Percentiles rank a stretch among this genome's conserved stretches.
Evolutionary conservation across 495 filamentous ascomycete species (phyloP).

Genomic region (Hypoxylon crocopeplum): DNA sequence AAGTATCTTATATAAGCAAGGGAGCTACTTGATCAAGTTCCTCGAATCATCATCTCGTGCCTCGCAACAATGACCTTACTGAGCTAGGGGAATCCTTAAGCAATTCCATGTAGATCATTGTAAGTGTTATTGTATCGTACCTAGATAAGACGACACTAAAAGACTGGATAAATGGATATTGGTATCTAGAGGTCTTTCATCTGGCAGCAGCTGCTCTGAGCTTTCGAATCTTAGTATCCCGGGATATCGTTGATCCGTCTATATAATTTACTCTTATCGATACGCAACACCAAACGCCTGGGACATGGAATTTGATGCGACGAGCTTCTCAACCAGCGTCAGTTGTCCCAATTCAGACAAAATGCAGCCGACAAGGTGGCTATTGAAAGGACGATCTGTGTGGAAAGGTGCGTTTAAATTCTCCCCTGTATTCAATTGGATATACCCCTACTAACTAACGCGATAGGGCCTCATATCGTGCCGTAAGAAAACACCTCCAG

Average conservation of each 20-base stretch:
- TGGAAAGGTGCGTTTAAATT: constrained; percentile 59
- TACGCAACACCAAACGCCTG: not conserved
- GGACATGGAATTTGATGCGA: constrained; percentile 15
- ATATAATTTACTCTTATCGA: not conserved
- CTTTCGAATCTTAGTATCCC: not conserved
- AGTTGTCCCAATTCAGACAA: constrained; percentile 27
- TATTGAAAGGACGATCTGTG: constrained; percentile 60
- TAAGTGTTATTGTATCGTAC: too few relatives aligned
- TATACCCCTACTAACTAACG: constrained; percentile 6
- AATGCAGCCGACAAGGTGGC: constrained; percentile 61
- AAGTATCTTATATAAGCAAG: too few relatives aligned
- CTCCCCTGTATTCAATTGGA: not conserved
- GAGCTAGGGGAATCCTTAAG: too few relatives aligned
- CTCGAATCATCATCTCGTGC: too few relatives aligned
- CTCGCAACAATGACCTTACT: too few relatives aligned
- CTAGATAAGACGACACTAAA: too few relatives aligned
- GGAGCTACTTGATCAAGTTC: too few relatives aligned
- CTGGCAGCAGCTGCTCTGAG: too few relatives aligned
- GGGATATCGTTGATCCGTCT: constrained; percentile 3
- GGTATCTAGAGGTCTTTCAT: too few relatives aligned
- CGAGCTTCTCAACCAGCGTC: constrained; percentile 17
- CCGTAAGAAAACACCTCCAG: constrained; percentile 58
- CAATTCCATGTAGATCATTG: too few relatives aligned
- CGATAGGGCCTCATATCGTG: constrained; percentile 71
- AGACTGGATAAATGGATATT: too few relatives aligned